These are phyloP conservation scores for Pyrenochaeta sp. DNA, from an alignment of 2,329 filamentous ascomycete species.

Conservation along the genomic window DNA sequence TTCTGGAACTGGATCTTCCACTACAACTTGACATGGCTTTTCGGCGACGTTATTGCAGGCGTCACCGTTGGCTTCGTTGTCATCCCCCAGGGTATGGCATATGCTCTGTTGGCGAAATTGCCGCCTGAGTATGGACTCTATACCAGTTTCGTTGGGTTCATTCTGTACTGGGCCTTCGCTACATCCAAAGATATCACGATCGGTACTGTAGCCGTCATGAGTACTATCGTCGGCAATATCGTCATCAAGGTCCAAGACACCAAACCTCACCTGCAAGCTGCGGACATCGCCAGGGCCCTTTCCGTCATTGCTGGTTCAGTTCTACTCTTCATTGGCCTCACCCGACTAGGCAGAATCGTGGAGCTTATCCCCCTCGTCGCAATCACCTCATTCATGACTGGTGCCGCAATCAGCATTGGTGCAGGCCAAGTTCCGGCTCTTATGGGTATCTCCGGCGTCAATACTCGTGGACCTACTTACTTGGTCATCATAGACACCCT, in stretches of 20 bases:
- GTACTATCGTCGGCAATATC: conserved; percentile 85
- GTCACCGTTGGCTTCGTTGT: conserved; percentile 80
- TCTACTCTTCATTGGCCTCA: conserved; percentile 79
- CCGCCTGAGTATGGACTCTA: conserved; percentile 85
- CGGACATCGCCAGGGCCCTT: conserved; percentile 78
- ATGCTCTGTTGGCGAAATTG: conserved; percentile 84
- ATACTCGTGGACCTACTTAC: conserved; percentile 81
- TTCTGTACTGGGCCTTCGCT: conserved; percentile 97
- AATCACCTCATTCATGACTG: conserved; percentile 97
- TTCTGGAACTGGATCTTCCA: conserved; percentile 87
- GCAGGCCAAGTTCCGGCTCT: conserved; percentile 83
- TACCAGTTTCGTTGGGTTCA: conserved; percentile 93
- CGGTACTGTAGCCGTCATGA: conserved; percentile 96
- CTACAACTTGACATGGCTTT: conserved; percentile 90
- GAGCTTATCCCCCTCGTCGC: conserved; percentile 92
- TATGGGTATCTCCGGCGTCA: conserved; percentile 79
- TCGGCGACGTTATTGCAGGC: conserved; percentile 87
- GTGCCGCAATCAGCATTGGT: conserved; percentile 88
- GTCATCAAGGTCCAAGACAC: conserved; percentile 66
- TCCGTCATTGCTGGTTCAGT: conserved; percentile 82
- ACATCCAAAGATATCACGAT: conserved; percentile 99
- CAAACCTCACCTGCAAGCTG: conserved; percentile 53
- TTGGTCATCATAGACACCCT: conserved; percentile 85
- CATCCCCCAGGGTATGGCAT: conserved; percentile 97
- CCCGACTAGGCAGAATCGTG: conserved; percentile 87